Conservation (phyloP, 257 asterid genomes). For the Ophiorrhiza pumila region DNA sequence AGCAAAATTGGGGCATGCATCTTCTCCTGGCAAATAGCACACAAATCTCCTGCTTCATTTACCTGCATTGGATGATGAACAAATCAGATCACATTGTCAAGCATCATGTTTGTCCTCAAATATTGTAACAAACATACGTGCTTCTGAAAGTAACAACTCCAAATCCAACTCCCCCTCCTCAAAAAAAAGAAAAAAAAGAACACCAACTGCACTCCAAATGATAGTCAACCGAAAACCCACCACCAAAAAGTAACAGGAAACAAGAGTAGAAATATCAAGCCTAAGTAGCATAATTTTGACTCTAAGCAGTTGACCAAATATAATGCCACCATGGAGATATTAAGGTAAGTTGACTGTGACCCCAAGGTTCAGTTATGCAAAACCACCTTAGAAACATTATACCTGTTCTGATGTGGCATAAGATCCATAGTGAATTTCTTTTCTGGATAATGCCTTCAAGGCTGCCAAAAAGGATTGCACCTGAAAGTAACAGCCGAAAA, state of each 20-base stretch:
- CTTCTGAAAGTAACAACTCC: neutral
- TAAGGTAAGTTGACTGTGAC: neutral
- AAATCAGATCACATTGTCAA: neutral
- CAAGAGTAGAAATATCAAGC: neutral
- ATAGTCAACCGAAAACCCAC: neutral
- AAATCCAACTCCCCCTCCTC: neutral
- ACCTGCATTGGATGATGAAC: constrained; percentile 35
- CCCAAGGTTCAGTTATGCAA: neutral
- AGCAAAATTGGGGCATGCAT: constrained; percentile 57
- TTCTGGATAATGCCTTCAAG: constrained; percentile 67
- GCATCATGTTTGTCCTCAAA: neutral
- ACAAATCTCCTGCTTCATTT: constrained; percentile 60
- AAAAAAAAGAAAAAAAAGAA: neutral
- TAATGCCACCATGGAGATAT: neutral
- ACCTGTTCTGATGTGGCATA: constrained; percentile 88
- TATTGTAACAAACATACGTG: neutral
- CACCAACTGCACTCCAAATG: neutral
- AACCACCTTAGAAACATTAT: neutral
- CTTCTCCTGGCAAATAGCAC: constrained; percentile 81
- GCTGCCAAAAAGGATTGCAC: constrained; percentile 65
- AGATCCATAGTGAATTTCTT: constrained; percentile 76
- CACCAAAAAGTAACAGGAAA: neutral
- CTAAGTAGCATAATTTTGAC: neutral
- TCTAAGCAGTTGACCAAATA: neutral
- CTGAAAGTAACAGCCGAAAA: constrained; percentile 30